Evolutionary conservation across 257 asterid species (phyloP).

Genomic region (Leonotis leonurus): DNA sequence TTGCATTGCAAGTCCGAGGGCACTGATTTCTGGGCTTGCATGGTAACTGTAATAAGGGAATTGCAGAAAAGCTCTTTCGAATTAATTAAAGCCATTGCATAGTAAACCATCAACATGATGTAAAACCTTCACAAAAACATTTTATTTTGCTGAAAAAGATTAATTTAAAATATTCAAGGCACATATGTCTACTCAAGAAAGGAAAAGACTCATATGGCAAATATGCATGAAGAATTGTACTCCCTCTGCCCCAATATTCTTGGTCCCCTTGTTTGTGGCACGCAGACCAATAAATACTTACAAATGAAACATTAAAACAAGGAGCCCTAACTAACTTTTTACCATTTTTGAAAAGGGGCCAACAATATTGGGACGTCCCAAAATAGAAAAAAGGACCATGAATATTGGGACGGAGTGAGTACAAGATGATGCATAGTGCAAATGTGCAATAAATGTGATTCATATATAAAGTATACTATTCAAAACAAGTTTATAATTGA

Average conservation of each 20-base stretch:
- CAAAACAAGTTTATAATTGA: not conserved
- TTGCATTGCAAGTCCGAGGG: slow-evolving; percentile 67
- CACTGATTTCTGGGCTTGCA: slow-evolving; percentile 75
- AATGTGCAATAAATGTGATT: not conserved
- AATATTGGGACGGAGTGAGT: no score
- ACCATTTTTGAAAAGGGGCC: no score
- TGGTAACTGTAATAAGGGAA: slow-evolving; percentile 47
- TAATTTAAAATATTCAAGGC: not conserved
- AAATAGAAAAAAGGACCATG: no score
- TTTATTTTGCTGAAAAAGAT: not conserved
- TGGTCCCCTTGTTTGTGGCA: no score
- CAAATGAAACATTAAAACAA: no score
- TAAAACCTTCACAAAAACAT: not conserved
- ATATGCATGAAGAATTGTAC: no score
- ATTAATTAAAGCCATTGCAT: not conserved
- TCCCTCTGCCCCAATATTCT: no score
- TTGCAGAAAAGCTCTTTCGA: slow-evolving; percentile 14
- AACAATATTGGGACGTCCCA: no score
- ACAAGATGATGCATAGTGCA: not conserved
- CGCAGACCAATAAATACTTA: no score
- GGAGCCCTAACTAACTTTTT: no score
- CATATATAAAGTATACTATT: not conserved
- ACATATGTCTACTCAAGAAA: not conserved
- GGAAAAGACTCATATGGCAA: not conserved
- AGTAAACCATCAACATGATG: not conserved